Percentiles rank a stretch among this genome's conserved stretches.
These are phyloP conservation scores for Xerophyta viscosa DNA, from an alignment of 106 monocot genomes.

Conservation along the genomic window DNA sequence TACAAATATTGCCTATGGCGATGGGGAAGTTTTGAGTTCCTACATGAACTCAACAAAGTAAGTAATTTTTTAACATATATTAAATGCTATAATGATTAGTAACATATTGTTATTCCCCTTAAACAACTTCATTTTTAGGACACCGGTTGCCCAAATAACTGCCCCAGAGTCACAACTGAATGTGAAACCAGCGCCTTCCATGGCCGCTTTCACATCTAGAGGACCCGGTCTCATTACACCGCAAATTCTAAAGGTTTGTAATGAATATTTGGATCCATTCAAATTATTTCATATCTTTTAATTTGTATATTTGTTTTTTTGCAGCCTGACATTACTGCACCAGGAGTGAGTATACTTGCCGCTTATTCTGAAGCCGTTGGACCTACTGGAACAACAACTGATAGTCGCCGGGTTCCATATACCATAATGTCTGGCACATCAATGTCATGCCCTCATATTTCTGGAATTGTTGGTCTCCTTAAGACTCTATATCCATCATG, in stretches of 20 bases:
- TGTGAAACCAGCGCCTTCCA: constrained; percentile 32
- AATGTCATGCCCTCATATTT: constrained; percentile 50
- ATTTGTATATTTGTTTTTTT: no score
- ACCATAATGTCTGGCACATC: constrained; percentile 37
- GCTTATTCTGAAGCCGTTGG: constrained; percentile 16
- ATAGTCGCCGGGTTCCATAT: constrained; percentile 19
- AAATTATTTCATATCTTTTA: no score
- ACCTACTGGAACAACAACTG: background rate
- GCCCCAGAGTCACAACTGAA: constrained; percentile 13
- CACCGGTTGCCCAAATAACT: constrained; percentile 29
- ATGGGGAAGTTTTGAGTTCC: background rate
- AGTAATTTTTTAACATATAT: no score
- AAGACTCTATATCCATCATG: constrained; percentile 37
- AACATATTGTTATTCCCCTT: no score
- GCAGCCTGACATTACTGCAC: constrained; percentile 63
- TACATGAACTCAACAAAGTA: constrained; percentile 47
- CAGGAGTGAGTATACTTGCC: constrained; percentile 41
- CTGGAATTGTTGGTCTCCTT: constrained; percentile 46
- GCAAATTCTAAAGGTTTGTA: constrained; percentile 62
- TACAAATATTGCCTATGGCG: constrained; percentile 23
- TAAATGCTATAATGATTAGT: no score
- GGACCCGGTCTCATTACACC: constrained; percentile 46
- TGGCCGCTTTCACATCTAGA: constrained; percentile 59
- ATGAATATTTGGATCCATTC: no score
- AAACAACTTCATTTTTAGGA: constrained; percentile 10